phyloP scores from a whole-genome alignment of 495 filamentous ascomycete species.

The Xylaria scruposa region DNA sequence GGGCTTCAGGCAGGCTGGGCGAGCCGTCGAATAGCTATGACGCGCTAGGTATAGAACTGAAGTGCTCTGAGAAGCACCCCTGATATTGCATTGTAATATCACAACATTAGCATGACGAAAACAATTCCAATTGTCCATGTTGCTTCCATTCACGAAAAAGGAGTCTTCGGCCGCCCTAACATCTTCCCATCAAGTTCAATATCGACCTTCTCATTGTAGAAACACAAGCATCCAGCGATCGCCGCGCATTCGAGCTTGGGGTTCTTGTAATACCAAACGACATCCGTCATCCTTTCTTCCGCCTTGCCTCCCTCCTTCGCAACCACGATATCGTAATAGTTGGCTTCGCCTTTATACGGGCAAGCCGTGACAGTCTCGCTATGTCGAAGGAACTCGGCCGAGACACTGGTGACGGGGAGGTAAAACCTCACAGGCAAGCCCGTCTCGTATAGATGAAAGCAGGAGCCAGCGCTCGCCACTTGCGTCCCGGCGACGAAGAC shows the following conservation, averaged over 20 bases:
- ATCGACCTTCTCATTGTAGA: slow-evolving; percentile 69
- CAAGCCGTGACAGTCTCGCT: slow-evolving; percentile 55
- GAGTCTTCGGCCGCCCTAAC: slow-evolving; percentile 20
- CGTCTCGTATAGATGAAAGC: slow-evolving; percentile 59
- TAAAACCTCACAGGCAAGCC: slow-evolving; percentile 59
- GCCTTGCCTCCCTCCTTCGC: slow-evolving; percentile 34
- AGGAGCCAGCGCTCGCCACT: slow-evolving; percentile 49
- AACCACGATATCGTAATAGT: slow-evolving; percentile 50
- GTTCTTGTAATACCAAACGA: slow-evolving; percentile 63
- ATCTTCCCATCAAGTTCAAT: slow-evolving; percentile 58
- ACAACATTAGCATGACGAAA: not conserved
- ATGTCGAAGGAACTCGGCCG: slow-evolving; percentile 43
- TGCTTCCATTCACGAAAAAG: not conserved
- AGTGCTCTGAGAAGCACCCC: too few species aligned
- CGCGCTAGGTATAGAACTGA: too few species aligned
- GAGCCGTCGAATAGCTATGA: too few species aligned
- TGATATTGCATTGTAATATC: not conserved
- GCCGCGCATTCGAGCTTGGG: slow-evolving; percentile 55
- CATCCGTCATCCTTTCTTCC: slow-evolving; percentile 48
- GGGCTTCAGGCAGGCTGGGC: too few species aligned
- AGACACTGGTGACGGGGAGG: slow-evolving; percentile 52
- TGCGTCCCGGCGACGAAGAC: slow-evolving; percentile 9
- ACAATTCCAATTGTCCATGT: not conserved
- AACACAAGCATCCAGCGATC: slow-evolving; percentile 57
- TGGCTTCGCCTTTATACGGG: slow-evolving; percentile 65